phyloP scores from a whole-genome alignment of 495 filamentous ascomycete genomes.

The Daldinia bambusicola region DNA sequence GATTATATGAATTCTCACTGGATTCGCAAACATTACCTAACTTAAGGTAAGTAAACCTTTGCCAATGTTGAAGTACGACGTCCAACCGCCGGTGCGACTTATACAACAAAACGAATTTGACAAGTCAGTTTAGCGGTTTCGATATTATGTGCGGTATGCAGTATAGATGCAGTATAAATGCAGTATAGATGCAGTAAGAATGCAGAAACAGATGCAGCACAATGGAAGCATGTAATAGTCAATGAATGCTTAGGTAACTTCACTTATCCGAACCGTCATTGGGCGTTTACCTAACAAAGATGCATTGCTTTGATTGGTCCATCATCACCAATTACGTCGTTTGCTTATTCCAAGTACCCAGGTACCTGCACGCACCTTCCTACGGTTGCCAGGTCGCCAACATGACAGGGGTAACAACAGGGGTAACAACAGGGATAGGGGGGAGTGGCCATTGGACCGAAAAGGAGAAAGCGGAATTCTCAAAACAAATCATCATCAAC shows the following conservation, averaged over 20 bases:
- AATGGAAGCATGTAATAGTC: not conserved
- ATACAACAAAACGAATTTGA: not conserved
- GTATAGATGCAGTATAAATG: not conserved
- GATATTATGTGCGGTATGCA: not conserved
- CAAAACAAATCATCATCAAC: conserved; percentile 34
- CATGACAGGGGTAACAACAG: conserved; percentile 34
- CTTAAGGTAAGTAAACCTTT: not conserved
- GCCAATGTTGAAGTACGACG: conserved; percentile 2
- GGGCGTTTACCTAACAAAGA: not conserved
- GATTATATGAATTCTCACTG: not conserved
- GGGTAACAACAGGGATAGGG: no score
- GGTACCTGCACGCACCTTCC: conserved; percentile 8
- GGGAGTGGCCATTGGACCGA: conserved; percentile 8
- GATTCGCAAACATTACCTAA: not conserved
- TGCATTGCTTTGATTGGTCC: conserved; percentile 17
- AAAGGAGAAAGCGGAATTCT: conserved; percentile 20
- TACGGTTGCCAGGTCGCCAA: conserved; percentile 38
- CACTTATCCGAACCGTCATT: conserved; percentile 5
- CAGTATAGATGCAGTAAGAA: not conserved
- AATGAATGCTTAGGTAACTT: conserved; percentile 12
- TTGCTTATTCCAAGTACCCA: conserved; percentile 3
- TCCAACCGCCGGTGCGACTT: not conserved
- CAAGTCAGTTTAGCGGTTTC: not conserved
- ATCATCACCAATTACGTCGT: conserved; percentile 24
- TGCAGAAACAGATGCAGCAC: not conserved